Percentiles rank a stretch among this genome's conserved stretches.
Evolutionary conservation across 768 basidiomycete genomes (phyloP).

Genomic region (Mycena olivaceomarginata): DNA sequence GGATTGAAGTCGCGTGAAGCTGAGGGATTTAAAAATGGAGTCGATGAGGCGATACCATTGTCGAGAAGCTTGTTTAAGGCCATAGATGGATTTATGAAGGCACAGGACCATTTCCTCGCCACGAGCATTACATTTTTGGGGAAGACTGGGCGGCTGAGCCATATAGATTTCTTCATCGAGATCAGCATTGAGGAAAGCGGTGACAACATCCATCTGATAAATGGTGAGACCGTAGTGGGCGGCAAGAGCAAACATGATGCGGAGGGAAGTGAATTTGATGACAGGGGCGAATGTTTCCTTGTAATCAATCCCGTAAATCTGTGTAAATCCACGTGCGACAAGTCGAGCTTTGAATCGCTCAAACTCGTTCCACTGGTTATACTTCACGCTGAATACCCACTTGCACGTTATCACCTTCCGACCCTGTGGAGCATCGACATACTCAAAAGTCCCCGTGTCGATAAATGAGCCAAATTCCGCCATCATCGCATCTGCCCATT

Average conservation of each 20-base stretch:
- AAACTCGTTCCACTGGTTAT: conserved; percentile 2
- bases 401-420: conserved; percentile 16
- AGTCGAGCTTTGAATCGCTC: conserved; percentile 18
- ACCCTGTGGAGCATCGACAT: conserved; percentile 11
- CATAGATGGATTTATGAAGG: conserved; percentile 22
- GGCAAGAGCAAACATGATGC: conserved; percentile 7
- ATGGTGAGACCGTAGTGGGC: conserved; percentile 5
- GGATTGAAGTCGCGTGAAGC: conserved; percentile 12
- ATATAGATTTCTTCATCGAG: conserved; percentile 24
- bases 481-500: conserved; percentile 14
- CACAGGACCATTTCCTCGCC: conserved; percentile 17
- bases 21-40: conserved; percentile 9
- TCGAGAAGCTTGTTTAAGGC: conserved; percentile 15
- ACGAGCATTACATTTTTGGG: not conserved
- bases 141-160: conserved; percentile 21
- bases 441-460: conserved; percentile 12
- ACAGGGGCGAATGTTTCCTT: not conserved
- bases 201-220: conserved; percentile 20
- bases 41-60: conserved; percentile 18
- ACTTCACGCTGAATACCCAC: conserved; percentile 23
- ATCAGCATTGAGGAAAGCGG: conserved; percentile 16
- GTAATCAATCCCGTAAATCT: conserved; percentile 7
- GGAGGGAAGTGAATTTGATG: not conserved
- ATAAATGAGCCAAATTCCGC: conserved; percentile 14
- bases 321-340: conserved; percentile 11